Conservation (phyloP, 768 basidiomycete genomes). For the Arthromyces matolae region DNA sequence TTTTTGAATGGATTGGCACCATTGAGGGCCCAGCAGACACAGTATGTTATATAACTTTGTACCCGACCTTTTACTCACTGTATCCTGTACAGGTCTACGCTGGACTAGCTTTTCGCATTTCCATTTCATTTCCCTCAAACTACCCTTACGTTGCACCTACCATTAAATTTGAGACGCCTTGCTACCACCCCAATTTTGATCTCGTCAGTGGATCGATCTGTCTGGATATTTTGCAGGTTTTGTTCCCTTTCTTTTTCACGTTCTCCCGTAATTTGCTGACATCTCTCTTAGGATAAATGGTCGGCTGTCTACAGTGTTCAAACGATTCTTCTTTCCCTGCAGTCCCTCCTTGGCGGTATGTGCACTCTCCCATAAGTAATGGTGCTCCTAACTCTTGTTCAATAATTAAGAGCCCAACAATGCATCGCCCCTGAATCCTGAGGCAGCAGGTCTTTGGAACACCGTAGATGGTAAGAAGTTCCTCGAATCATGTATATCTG, state of each 20-base stretch:
- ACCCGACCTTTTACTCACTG: neutral
- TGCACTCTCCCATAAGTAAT: constrained; percentile 8
- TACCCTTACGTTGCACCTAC: constrained; percentile 85
- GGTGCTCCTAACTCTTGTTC: constrained; percentile 1
- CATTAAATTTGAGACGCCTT: constrained; percentile 86
- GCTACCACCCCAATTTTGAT: constrained; percentile 91
- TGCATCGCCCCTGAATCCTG: constrained; percentile 83
- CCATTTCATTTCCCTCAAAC: constrained; percentile 80
- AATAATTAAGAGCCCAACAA: constrained; percentile 91
- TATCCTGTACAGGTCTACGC: constrained; percentile 59
- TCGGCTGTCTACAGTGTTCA: constrained; percentile 91
- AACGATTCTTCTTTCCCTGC: constrained; percentile 82
- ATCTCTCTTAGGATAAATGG: constrained; percentile 73
- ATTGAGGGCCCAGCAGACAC: constrained; percentile 81
- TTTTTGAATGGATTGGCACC: constrained; percentile 89
- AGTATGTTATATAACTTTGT: constrained; percentile 29
- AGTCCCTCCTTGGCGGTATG: constrained; percentile 83
- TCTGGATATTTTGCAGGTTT: constrained; percentile 87
- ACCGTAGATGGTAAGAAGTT: constrained; percentile 50
- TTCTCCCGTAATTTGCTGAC: neutral
- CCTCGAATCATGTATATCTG: neutral
- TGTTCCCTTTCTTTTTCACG: constrained; percentile 16
- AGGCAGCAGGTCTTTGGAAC: constrained; percentile 81
- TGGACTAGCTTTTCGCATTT: constrained; percentile 77
- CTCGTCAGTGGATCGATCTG: constrained; percentile 74